Conservation (phyloP, 208 protist genomes). For the Wallacemonas sp. region DNA sequence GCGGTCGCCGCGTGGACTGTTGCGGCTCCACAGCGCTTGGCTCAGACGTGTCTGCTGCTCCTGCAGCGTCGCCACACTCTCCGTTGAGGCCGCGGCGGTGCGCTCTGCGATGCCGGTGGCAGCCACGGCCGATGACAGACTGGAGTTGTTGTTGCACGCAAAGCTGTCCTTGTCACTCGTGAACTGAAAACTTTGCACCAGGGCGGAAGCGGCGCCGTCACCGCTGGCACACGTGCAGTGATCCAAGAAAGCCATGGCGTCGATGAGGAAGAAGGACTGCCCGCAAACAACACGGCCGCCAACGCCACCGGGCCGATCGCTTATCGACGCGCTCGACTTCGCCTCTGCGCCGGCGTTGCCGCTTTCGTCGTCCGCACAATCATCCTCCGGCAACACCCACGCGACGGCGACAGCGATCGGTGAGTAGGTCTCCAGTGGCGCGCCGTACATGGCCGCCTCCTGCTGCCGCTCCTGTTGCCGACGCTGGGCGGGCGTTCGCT, state of each 20-base stretch:
- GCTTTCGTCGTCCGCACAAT: too few species aligned
- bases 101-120: too few species aligned
- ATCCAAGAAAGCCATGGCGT: constrained; percentile 55
- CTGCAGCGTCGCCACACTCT: constrained; percentile 26
- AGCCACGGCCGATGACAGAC: constrained; percentile 12
- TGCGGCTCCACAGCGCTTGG: constrained; percentile 47
- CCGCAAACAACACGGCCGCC: constrained; percentile 20
- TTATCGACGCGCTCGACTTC: not conserved
- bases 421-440: constrained; percentile 54
- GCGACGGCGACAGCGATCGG: constrained; percentile 63
- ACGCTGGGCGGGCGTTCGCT: constrained; percentile 17
- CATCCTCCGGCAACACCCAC: constrained; percentile 47
- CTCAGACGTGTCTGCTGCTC: constrained; percentile 50
- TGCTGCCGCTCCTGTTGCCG: constrained; percentile 18
- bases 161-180: not conserved
- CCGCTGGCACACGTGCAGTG: not conserved
- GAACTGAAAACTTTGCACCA: not conserved
- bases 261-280: constrained; percentile 71
- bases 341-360: not conserved
- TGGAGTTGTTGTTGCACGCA: not conserved
- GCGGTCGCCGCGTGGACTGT: constrained; percentile 24
- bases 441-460: constrained; percentile 30
- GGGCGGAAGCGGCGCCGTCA: not conserved
- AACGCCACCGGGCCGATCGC: not conserved
- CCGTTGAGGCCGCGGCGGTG: not conserved